Base-by-base conservation (phyloP, 2,329 filamentous ascomycete genomes). In the Diaporthe sp. region DNA sequence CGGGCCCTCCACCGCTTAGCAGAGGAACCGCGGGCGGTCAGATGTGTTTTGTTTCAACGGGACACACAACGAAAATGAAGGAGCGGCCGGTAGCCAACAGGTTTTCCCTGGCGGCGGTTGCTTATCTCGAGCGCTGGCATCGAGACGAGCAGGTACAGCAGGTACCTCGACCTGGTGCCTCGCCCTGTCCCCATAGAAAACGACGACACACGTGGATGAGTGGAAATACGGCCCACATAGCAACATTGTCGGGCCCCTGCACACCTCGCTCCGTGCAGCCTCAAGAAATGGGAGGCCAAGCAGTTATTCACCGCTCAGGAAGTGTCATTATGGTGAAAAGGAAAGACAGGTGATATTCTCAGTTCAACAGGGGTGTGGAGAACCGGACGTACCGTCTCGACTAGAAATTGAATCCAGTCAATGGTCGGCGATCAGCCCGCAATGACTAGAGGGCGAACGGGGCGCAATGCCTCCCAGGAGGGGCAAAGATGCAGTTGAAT, bases 251-350 rank as follows among this genome's bases (percentile, higher is more conserved):
- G 45, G 47, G 19, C 68, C 42, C 38, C 64, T 45, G 55, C 35
- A n/a, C n/a, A n/a, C 38, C 30, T 58, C 38, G 42, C 38, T 33
- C 28, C n/a, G 70, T 61, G 67, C 60, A 40, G 50, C 35, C 47
- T 55, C 66, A 17, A 60, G 30, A 54, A 40, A 50, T n/a, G 42
- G 12, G 47, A 52, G 28, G 35, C 28, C 61, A 60, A 19, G 66
- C 30, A 5, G 30, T 30, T 68, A n/a, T 52, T 76, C 71, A 76
- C 71, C 74, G 74, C 74, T 64, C 45, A 50, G 60, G 74, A 52
- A 50, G 38, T n/a, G 15, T 64, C 17, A 58, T 60, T 25, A 57
- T 35, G 40, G 8, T 15, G 45, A 67, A 67, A 47, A 58, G 30
- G 57, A 40, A 33, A 22, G n/a, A 47, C 7, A 42, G 22, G 50